Conservation (phyloP, 352 stramenopile genomes). For the Lagenidium giganteum region DNA sequence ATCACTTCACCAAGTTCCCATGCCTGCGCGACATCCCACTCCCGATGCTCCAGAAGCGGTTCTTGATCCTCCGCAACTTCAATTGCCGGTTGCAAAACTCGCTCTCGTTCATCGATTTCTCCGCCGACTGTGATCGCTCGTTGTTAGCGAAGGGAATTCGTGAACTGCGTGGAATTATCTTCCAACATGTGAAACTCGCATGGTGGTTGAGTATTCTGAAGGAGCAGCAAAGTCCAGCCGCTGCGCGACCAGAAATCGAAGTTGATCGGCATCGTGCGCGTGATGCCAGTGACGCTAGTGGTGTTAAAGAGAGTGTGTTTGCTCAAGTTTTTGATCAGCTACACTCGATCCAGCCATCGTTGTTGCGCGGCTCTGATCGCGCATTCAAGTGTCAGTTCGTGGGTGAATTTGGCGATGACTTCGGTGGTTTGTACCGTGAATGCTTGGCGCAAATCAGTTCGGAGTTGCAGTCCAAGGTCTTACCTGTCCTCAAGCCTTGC, state of each 20-base stretch:
- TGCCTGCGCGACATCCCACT: slow-evolving; percentile 43
- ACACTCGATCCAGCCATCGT: slow-evolving; percentile 76
- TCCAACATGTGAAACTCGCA: slow-evolving; percentile 85
- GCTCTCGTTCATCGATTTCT: slow-evolving; percentile 83
- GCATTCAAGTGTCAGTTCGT: slow-evolving; percentile 92
- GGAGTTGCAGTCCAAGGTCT: slow-evolving; percentile 77
- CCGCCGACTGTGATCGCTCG: slow-evolving; percentile 48
- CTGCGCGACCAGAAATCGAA: slow-evolving; percentile 78
- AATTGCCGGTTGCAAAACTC: slow-evolving; percentile 85
- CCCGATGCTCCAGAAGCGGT: slow-evolving; percentile 59
- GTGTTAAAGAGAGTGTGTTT: slow-evolving; percentile 77
- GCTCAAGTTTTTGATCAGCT: slow-evolving; percentile 84
- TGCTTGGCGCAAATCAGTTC: slow-evolving; percentile 85
- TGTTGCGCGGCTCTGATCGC: slow-evolving; percentile 77
- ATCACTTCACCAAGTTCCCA: slow-evolving; percentile 51
- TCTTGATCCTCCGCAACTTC: slow-evolving; percentile 85
- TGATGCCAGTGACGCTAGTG: slow-evolving; percentile 50
- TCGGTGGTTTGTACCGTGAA: slow-evolving; percentile 87
- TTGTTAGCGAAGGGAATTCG: slow-evolving; percentile 57
- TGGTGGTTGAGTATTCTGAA: slow-evolving; percentile 87
- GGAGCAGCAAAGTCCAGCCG: slow-evolving; percentile 78
- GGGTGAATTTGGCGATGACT: slow-evolving; percentile 88
- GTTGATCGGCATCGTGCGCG: slow-evolving; percentile 76
- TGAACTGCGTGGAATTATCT: slow-evolving; percentile 62
- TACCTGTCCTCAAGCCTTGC: slow-evolving; percentile 84